Base-by-base conservation (phyloP, 768 basidiomycete genomes). In the Lentinula edodes region DNA sequence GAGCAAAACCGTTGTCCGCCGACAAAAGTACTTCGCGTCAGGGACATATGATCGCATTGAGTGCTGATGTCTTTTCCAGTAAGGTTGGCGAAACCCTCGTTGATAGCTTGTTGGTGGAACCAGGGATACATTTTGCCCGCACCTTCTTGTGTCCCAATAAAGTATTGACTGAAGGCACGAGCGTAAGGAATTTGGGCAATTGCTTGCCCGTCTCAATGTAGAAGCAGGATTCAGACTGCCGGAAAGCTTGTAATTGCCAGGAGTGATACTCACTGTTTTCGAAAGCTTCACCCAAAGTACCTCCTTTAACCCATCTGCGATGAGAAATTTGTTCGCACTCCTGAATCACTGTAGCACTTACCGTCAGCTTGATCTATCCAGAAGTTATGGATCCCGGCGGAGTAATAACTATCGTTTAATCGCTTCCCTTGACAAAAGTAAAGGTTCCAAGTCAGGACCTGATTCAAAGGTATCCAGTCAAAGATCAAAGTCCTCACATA, bases 301-400 rank as follows among this genome's bases (percentile, higher is more conserved):
- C 73, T 52, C 74, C 73, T 74, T 52, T 12, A 23, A 15, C 60
- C 20, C 9, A 45, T 43, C 12, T 43, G 42, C 54, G 39, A 61
- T 9, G 23, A 20, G 38, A 55, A 2, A n/a, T 4, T 13, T n/a
- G 8, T 15, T 7, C 16, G 13, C 2, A n/a, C 4, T n/a, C n/a
- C n/a, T 2, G 4, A 41, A 5, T 15, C 15, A 6, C 42, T 12
- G n/a, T 34, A n/a, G 12, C 7, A 32, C 67, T 20, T 50, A 72
- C 71, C 74, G 58, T 75, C 74, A n/a, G 71, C 74, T 64, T 74
- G 73, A 59, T 75, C 74, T 39, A 74, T 75, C 73, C 74, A 75
- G 55, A 74, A 74, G 62, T 74, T 74, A 55, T 73, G 73, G 34
- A 75, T 73, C 3, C 74, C 74, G 45, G 68, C 72, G 5, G 74